Conservation (phyloP, 164 flowering plant species). For the Umbilicus rupestris region DNA sequence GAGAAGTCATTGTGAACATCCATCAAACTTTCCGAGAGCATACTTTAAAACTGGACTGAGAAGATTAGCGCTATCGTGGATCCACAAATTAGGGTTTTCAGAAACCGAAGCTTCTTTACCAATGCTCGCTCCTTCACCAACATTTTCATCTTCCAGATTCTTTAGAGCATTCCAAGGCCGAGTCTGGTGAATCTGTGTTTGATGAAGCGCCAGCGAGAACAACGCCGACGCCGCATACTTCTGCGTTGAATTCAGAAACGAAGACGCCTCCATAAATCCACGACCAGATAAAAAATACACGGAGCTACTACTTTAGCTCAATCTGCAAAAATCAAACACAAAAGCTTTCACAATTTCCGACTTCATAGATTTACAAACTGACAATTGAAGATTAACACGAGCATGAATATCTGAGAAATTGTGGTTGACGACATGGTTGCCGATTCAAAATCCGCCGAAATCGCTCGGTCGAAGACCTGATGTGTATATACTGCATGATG, state of each 20-base stretch:
- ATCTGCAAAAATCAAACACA: neutral
- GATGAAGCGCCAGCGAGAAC: conserved; percentile 67
- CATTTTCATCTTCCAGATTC: conserved; percentile 18
- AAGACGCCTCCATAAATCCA: conserved; percentile 12
- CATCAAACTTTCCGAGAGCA: conserved; percentile 1
- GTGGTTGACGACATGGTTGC: neutral
- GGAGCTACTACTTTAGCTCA: neutral
- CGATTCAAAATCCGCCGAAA: conserved; percentile 4
- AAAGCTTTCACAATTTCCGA: too few relatives aligned
- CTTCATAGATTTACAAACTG: too few relatives aligned
- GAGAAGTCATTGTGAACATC: too few relatives aligned
- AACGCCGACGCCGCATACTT: conserved; percentile 73
- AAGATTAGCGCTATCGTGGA: conserved; percentile 46
- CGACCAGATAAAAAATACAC: neutral
- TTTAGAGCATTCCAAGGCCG: conserved; percentile 33
- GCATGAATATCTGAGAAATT: neutral
- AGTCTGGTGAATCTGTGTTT: conserved; percentile 80
- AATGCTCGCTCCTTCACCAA: conserved; percentile 24
- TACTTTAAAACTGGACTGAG: conserved; percentile 80
- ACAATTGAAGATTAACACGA: neutral
- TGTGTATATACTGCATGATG: neutral
- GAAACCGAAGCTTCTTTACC: conserved; percentile 48
- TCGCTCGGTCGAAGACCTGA: neutral
- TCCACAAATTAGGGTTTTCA: conserved; percentile 74
- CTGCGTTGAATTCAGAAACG: conserved; percentile 59